phyloP scores from a whole-genome alignment of 2,329 filamentous ascomycete genomes.

The Chalara sp. region DNA sequence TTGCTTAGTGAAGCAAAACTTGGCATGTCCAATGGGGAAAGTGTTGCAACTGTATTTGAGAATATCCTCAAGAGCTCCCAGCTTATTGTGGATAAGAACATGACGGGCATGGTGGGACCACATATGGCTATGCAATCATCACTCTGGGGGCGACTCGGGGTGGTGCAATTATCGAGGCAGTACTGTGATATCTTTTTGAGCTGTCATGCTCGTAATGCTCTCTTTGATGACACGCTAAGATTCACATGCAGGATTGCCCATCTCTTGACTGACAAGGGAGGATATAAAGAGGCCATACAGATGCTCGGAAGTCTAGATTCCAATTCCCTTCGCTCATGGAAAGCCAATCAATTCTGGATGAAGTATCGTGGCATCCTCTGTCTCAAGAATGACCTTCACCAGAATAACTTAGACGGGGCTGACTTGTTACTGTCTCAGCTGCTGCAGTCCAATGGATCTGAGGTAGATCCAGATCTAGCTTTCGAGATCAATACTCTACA shows the following conservation, averaged over 20 bases:
- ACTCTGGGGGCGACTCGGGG: slow-evolving; percentile 70
- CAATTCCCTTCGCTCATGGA: slow-evolving; percentile 63
- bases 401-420: slow-evolving; percentile 48
- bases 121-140: slow-evolving; percentile 67
- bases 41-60: slow-evolving; percentile 60
- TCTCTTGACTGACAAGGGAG: slow-evolving; percentile 58
- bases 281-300: slow-evolving; percentile 61
- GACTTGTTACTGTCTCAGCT: slow-evolving; percentile 51
- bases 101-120: slow-evolving; percentile 65
- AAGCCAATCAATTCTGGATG: slow-evolving; percentile 67
- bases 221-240: slow-evolving; percentile 74
- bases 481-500: slow-evolving; percentile 53
- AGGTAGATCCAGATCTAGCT: slow-evolving; percentile 50
- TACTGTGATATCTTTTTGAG: slow-evolving; percentile 69
- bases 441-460: slow-evolving; percentile 29
- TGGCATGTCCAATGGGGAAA: slow-evolving; percentile 63
- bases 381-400: slow-evolving; percentile 54
- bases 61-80: slow-evolving; percentile 77
- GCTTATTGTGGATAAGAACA: slow-evolving; percentile 69
- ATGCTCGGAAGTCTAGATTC: slow-evolving; percentile 53
- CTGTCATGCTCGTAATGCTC: slow-evolving; percentile 57
- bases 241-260: slow-evolving; percentile 66
- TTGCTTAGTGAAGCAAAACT: slow-evolving; percentile 82
- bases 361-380: slow-evolving; percentile 62
- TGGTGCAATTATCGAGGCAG: slow-evolving; percentile 45